Base-by-base conservation (phyloP, 2,329 filamentous ascomycete genomes). In the Neopestalotiopsis clavispora region DNA sequence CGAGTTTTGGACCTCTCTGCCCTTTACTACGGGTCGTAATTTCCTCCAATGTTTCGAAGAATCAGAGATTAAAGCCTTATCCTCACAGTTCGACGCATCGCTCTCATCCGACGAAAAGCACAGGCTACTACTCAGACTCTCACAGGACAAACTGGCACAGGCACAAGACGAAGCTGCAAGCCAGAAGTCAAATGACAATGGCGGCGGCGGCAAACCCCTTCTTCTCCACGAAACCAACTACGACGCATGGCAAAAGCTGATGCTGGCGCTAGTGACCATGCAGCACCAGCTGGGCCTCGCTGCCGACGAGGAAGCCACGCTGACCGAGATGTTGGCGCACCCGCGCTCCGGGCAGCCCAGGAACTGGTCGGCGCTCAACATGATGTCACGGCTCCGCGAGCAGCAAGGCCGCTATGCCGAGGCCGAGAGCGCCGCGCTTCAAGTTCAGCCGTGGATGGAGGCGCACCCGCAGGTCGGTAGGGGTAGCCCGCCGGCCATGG, bases 351-450 rank as follows among this genome's bases (percentile, higher is more conserved):
- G 59, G 4, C 59, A 62, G 34, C n/a, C 20, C 30, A 62, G n/a
- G 59, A 62, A 62, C 34, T 62, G 20, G 32, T 62, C 59, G 17
- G 59, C 59, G 34, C 34, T 62, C n/a, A 62, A 62, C 32, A 62
- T 62, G 59, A 62, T 42, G 59, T 17, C 59, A 20, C 59, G 59
- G 34, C 34, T 62, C 2, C 28, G 14, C 17, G 38, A 45, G 12
- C 34, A 23, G 12, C 38, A 45, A 10, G 61, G 40, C 13, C 59
- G 59, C 17, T 64, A 49, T 20, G 40, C 61, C 20, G 61, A 64
- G 59, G 34, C 17, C n/a, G 59, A 62, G 59, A 12, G 32, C 14
- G 59, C 59, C 14, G 32, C 34, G 5, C 12, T 20, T 9, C 40
- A 64, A 17, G 61, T 64, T 13, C 38, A 23, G 23, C 38, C 61